A percentile compares a stretch with the other conserved stretches of the same genome.
Evolutionary conservation across 257 asterid genomes (phyloP).

Genomic region (Cordia subcordata): DNA sequence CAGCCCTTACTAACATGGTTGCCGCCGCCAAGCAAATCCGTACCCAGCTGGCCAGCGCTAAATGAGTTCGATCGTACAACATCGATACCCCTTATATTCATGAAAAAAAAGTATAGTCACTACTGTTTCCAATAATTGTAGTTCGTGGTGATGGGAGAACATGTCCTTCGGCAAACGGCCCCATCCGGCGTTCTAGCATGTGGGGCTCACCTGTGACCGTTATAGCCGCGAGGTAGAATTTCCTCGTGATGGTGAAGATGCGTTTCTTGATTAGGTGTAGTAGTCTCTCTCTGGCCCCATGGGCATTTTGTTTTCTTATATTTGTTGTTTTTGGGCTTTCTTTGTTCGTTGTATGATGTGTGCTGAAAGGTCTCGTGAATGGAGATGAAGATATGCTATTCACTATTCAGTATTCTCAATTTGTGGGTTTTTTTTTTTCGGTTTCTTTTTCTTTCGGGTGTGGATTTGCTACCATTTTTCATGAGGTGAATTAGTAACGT

Average conservation of each 20-base stretch:
- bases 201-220: no score
- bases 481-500: no score
- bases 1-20: conserved; percentile 82
- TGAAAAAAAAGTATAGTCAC: conserved; percentile 1
- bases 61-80: conserved; percentile 19
- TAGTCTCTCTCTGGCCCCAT: conserved; percentile 7
- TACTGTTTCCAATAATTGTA: conserved; percentile 22
- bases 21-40: conserved; percentile 83
- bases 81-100: background rate
- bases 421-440: background rate
- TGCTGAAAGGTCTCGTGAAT: no score
- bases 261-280: conserved; percentile 17
- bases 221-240: no score
- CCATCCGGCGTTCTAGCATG: no score
- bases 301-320: conserved; percentile 17
- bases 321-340: conserved; percentile 1
- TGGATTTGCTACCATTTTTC: no score
- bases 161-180: no score
- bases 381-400: background rate
- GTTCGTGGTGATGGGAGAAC: background rate
- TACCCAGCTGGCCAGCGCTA: conserved; percentile 61
- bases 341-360: background rate
- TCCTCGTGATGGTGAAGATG: no score
- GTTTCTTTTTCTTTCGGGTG: no score
- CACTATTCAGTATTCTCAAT: background rate